A percentile compares a stretch with the other conserved stretches of the same genome.
Conservation (phyloP, 306 rosid species). For the Vigna trinervia region DNA sequence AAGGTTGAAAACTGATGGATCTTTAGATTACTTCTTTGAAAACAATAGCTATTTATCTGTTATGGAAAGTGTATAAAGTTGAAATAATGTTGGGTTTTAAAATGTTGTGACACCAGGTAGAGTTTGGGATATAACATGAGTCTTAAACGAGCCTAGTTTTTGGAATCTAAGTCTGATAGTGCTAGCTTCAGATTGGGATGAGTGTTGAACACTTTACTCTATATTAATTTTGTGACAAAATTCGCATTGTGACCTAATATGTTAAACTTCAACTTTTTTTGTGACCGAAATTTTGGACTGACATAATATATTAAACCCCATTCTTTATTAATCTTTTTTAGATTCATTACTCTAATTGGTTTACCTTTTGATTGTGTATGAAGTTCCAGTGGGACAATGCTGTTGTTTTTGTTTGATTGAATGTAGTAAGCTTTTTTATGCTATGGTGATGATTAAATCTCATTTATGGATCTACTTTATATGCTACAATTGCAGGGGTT, state of each 20-base stretch:
- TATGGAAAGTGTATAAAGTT: not conserved
- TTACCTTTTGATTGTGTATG: not conserved
- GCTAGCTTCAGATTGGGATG: not conserved
- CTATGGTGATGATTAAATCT: not conserved
- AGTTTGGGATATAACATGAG: not conserved
- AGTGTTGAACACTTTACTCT: not conserved
- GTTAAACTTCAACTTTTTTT: too few relatives aligned
- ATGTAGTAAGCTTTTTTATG: not conserved
- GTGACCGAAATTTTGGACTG: slow-evolving; percentile 9
- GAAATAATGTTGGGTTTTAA: not conserved
- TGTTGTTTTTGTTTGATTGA: slow-evolving; percentile 6
- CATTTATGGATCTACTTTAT: slow-evolving; percentile 29
- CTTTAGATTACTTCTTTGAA: not conserved
- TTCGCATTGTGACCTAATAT: too few relatives aligned
- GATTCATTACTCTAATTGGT: not conserved
- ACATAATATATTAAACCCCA: not conserved
- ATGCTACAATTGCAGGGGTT: slow-evolving; percentile 49
- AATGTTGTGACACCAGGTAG: not conserved
- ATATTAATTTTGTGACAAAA: too few relatives aligned
- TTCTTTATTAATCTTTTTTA: not conserved
- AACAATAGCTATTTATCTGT: not conserved
- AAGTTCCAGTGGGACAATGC: not conserved
- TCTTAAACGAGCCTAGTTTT: not conserved
- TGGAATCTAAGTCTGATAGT: not conserved
- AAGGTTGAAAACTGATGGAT: not conserved